Evolutionary conservation across 192 early-diverging fungal genomes (phyloP).

Genomic region (Coemansia erecta): DNA sequence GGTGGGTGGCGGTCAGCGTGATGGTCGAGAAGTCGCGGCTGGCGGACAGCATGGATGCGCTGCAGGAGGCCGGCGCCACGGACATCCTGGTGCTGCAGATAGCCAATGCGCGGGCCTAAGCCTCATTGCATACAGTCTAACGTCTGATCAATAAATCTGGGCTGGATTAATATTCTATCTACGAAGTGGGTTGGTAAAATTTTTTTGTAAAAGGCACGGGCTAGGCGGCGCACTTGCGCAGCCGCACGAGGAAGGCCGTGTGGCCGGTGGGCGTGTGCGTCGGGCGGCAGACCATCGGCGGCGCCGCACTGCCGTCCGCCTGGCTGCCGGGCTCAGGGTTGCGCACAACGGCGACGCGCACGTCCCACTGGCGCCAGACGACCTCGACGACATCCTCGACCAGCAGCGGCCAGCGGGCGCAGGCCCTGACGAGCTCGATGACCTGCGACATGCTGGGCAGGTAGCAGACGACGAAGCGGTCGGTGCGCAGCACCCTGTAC

Average conservation of each 20-base stretch:
- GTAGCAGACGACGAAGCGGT: slow-evolving; percentile 40
- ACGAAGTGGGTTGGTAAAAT: no score
- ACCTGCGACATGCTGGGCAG: slow-evolving; percentile 51
- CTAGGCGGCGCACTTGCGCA: slow-evolving; percentile 30
- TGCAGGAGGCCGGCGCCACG: slow-evolving; percentile 80
- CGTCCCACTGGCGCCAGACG: slow-evolving; percentile 41
- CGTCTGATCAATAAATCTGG: no score
- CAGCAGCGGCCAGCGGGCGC: slow-evolving; percentile 23
- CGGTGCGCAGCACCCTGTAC: slow-evolving; percentile 20
- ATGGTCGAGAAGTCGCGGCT: slow-evolving; percentile 82
- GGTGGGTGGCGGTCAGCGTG: slow-evolving; percentile 87
- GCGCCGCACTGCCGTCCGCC: no score
- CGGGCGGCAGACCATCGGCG: slow-evolving; percentile 53
- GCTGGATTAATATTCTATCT: no score
- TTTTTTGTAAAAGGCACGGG: not conserved
- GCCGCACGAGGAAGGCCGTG: slow-evolving; percentile 57
- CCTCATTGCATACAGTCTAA: no score
- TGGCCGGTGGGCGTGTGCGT: slow-evolving; percentile 53
- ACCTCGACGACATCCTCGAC: slow-evolving; percentile 47
- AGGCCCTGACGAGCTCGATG: slow-evolving; percentile 26
- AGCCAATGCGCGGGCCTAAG: slow-evolving; percentile 72
- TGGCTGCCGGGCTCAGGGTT: slow-evolving; percentile 11
- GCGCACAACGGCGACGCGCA: slow-evolving; percentile 30
- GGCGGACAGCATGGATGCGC: slow-evolving; percentile 87
- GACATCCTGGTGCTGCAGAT: slow-evolving; percentile 88